Evolutionary conservation across 2,329 filamentous ascomycete genomes (phyloP), one percentile per base, ranked within the genome.

Genomic region (Bipolaris victoriae): DNA sequence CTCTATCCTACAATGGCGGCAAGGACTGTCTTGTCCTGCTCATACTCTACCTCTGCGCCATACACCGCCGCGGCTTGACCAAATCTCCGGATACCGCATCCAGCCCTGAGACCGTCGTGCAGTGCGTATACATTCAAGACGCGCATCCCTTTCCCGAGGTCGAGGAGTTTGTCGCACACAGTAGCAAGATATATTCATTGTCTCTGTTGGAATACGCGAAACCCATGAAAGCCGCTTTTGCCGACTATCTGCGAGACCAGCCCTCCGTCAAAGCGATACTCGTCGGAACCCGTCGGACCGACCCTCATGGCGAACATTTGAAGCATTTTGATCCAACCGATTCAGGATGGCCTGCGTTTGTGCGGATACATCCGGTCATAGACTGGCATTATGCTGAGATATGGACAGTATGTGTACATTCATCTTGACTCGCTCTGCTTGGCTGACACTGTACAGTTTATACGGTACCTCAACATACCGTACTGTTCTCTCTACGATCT

Each of bases 301-400:
- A 99, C 77, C 95, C 95, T 6, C 92, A 98, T 74, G 92, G 94
- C 45, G 88, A 87, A 66, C 81, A 83, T 15, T 76, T 99, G 68
- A 90, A 85, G 37, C 87, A 90, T 77, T 98, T 98, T 73, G 91
- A 96, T 73, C 85, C 84, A 49, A 99, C 95, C 4, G 95, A 98
- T 77, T 81, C 84, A 35, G 92, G 89, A 2, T 99, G 95, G 95
- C 95, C 95, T 35, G 80, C 83, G 41, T 97, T 98, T 71, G 93
- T 98, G 88, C 86, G 95, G 57, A 84, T 98, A 58, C 92, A 99
- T 77, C 94, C 95, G 0, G 90, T 99, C 9, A 93, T 99, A 71
- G 95, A 99, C 77, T 99, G 95, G 95, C 91, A 95, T 75, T 97
- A 97, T 76, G 86, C 87, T 10, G 94, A 98, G 76, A 94, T 98